A percentile compares a stretch with the other conserved stretches of the same genome.
Conservation (phyloP, 441 rosid species). For the Codiaeum variegatum region DNA sequence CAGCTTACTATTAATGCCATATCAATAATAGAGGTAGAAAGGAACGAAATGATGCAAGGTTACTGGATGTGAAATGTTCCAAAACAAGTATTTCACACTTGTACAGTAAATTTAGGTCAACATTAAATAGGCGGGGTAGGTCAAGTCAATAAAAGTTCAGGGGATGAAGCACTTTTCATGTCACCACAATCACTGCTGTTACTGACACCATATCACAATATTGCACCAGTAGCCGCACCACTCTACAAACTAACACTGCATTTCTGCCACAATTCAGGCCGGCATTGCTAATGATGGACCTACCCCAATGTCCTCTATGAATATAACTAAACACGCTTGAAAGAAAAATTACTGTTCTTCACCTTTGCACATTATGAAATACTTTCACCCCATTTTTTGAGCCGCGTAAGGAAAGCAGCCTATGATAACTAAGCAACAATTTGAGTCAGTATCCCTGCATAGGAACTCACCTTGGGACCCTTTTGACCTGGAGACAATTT, state of each 20-base stretch:
- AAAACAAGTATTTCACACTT: background rate
- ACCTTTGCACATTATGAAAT: background rate
- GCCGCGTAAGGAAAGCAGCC: background rate
- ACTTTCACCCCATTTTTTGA: background rate
- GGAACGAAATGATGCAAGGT: background rate
- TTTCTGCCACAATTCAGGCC: background rate
- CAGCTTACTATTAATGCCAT: background rate
- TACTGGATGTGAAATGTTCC: background rate
- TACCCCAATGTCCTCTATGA: background rate
- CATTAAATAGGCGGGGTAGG: background rate
- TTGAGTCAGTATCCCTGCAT: background rate
- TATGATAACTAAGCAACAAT: background rate
- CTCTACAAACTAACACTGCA: background rate
- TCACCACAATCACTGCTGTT: background rate
- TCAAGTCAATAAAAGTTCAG: background rate
- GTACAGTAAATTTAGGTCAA: background rate
- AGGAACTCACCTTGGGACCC: constrained; percentile 71
- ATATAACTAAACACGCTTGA: background rate
- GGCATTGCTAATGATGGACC: background rate
- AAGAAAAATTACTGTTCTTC: background rate
- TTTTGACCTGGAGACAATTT: constrained; percentile 38
- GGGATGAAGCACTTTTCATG: background rate
- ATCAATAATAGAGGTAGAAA: background rate
- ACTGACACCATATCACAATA: background rate
- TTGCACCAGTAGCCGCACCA: background rate